Base-by-base conservation (phyloP, 305 asterid genomes). In the Fraxinus baroniana region DNA sequence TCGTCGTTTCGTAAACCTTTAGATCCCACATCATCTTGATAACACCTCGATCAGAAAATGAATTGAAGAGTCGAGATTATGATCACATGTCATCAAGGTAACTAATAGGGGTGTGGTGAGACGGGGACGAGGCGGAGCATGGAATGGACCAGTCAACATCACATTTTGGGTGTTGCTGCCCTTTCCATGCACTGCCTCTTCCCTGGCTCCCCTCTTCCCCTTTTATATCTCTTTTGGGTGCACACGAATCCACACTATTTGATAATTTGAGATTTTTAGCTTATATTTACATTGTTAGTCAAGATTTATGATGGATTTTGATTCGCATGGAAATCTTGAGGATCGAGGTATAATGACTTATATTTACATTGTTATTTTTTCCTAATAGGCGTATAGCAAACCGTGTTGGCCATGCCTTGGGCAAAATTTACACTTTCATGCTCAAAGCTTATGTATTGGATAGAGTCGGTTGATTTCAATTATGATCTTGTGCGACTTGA, bases 51-150 rank as follows among this genome's bases (percentile, higher is more conserved):
- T 68, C 7, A 13, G 20, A 3, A 5, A 30, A 68, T 1, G 74
- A 68, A 68, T 12, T 8, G 17, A 12, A 30, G 20, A 28, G 41
- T 70, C 41, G 20, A 68, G 37, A 70, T 30, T 12, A 70, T 30
- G 41, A 20, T 30, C 20, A 30, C 18, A 28, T 20, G 0, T 68
- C 35, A 5, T 18, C 35, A 12, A 28, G 60, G 78, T 84, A 70
- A 78, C 22, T 0, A 66, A 18, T 68, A 28, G 15, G 24, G 64
- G 88, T 78, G 79, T 26, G 90, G 89, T 86, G 90, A 91, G 92
- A 86, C 92, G 84, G 93, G 92, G 93, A 84, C 84, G 97, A 92
- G 94, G 18, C 85, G 80, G 94, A 90, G 97, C 94, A 92, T 81
- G 94, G 79, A 78, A 89, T 49, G 92, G 88, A 46, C 79, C 22